Evolutionary conservation across 768 basidiomycete species (phyloP), one percentile per base, ranked within the genome.

Genomic region (Clitopilus passeckerianus): DNA sequence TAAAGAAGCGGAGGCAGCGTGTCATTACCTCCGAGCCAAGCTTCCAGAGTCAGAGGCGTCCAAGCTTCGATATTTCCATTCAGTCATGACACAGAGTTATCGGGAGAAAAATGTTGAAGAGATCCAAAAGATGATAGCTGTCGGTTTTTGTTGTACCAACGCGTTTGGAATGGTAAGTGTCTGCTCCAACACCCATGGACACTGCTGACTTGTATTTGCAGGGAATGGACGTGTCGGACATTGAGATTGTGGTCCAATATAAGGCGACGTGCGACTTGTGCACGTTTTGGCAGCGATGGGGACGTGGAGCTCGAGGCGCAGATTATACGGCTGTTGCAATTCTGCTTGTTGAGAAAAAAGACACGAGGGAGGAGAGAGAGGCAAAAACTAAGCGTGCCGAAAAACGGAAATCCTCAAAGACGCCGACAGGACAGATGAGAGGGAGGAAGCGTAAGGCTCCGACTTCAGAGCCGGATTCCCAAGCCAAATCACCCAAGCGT

Each of bases 211-310:
- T 27, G 22, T 18, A 16, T 34, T 16, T 18, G 53, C 57, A 75
- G 75, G 72, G 72, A 1, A 57, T 75, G 15, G 68, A 76, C 37
- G 6, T 74, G 7, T 57, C 70, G 6, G 66, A 71, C 58, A 65
- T 77, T 6, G 41, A 60, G n/a, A 27, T 73, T 18, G 66, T 75
- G 16, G 63, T 76, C 27, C 74, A 75, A 56, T 75, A 60, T 59
- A 43, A 57, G 12, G 69, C 57, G 0, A 65, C 66, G 8, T 67
- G 65, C 55, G 57, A 54, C 10, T 27, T 72, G 12, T 57, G 58
- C 0, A 66, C 68, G 0, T 57, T 75, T 1, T 68, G 68, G 69
- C 75, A 76, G 59, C 54, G 67, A 6, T 66, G 72, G 50, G 73
- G 75, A 2, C 64, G 65, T 3, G 71, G 66, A 0, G 72, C 55